Evolutionary conservation across 306 rosid species (phyloP).

Genomic region (Comarum palustre): DNA sequence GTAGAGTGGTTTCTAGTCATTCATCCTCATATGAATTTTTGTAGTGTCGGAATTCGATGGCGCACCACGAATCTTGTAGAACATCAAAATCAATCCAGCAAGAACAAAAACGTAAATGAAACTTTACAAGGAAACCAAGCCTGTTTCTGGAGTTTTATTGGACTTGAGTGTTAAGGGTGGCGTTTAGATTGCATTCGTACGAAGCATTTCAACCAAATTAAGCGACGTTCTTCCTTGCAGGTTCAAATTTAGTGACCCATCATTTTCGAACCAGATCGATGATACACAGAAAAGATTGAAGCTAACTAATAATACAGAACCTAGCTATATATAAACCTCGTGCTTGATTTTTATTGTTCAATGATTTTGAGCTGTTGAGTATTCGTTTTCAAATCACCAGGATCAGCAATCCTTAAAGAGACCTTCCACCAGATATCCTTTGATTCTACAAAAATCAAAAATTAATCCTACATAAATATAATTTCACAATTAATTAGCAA

Average conservation of each 20-base stretch:
- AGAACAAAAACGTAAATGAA: neutral
- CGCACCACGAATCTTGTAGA: slow-evolving; percentile 10
- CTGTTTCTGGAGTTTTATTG: neutral
- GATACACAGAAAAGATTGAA: neutral
- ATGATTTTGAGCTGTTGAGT: slow-evolving; percentile 16
- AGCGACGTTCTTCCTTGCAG: neutral
- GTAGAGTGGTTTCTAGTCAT: slow-evolving; percentile 2
- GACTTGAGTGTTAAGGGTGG: slow-evolving; percentile 26
- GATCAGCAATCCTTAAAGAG: slow-evolving; percentile 16
- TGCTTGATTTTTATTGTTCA: slow-evolving; percentile 1
- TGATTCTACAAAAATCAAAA: neutral
- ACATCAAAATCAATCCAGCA: slow-evolving; percentile 8
- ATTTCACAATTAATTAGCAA: neutral
- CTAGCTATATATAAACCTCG: neutral
- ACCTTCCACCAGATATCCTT: slow-evolving; percentile 32
- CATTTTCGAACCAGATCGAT: slow-evolving; percentile 20
- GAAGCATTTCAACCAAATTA: slow-evolving; percentile 25
- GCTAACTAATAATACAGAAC: too few relatives aligned
- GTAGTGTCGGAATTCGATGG: slow-evolving; percentile 21
- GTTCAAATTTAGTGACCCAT: slow-evolving; percentile 24
- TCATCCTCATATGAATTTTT: neutral
- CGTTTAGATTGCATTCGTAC: slow-evolving; percentile 21
- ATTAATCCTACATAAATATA: neutral
- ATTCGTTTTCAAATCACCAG: slow-evolving; percentile 23
- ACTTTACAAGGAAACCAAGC: slow-evolving; percentile 18